These are phyloP conservation scores for Fusarium sp. DNA, from an alignment of 2,329 filamentous ascomycete species.

Conservation along the genomic window DNA sequence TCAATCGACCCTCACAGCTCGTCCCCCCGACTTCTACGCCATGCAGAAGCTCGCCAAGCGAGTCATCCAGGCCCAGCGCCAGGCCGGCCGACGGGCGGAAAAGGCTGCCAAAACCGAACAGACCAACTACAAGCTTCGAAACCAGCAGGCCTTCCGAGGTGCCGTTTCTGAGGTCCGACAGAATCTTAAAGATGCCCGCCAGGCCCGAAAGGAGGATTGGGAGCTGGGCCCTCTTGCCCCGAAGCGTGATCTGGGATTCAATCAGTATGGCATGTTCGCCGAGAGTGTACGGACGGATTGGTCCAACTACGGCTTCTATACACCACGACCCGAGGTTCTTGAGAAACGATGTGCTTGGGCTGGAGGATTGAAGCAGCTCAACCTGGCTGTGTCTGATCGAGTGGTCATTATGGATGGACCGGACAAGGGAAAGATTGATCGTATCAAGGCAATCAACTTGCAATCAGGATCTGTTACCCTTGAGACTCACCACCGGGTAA, in stretches of 20 bases:
- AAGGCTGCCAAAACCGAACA: constrained; percentile 49
- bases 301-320: constrained; percentile 45
- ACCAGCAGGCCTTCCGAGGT: constrained; percentile 45
- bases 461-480: constrained; percentile 69
- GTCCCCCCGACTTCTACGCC: constrained; percentile 30
- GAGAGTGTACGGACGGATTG: constrained; percentile 52
- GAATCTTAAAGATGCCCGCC: constrained; percentile 54
- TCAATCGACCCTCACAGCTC: constrained; percentile 19
- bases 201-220: constrained; percentile 79
- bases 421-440: constrained; percentile 86
- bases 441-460: constrained; percentile 67
- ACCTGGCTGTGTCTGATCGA: constrained; percentile 76
- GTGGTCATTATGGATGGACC: constrained; percentile 83
- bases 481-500: constrained; percentile 72
- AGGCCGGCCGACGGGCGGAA: constrained; percentile 62
- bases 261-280: constrained; percentile 67
- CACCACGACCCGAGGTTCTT: constrained; percentile 48
- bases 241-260: constrained; percentile 75
- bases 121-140: constrained; percentile 43
- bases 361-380: constrained; percentile 66
- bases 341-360: constrained; percentile 64
- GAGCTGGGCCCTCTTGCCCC: constrained; percentile 81
- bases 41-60: constrained; percentile 80
- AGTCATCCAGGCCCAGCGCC: constrained; percentile 73
- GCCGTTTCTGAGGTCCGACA: constrained; percentile 48